Conservation (phyloP, 306 rosid genomes). For the Casuarina glauca region DNA sequence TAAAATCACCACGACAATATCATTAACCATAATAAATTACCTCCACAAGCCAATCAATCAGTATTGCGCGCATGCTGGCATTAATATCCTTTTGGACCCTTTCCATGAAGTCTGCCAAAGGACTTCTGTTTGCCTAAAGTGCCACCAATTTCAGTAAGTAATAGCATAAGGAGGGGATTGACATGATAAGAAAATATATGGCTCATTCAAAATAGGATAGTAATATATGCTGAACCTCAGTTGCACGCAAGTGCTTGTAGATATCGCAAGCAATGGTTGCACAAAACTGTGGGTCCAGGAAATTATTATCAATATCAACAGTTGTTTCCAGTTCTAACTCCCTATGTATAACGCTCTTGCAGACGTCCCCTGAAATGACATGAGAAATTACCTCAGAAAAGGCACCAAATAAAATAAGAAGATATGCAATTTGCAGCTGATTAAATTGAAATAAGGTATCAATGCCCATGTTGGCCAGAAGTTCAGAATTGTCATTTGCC, state of each 20-base stretch:
- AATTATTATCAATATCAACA: conserved; percentile 41
- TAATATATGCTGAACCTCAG: conserved; percentile 46
- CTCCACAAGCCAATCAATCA: conserved; percentile 98
- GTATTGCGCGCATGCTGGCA: conserved; percentile 81
- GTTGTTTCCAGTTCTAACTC: conserved; percentile 32
- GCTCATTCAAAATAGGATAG: conserved; percentile 30
- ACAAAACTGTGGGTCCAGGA: conserved; percentile 47
- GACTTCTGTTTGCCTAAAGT: conserved; percentile 77
- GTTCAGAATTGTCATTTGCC: background rate
- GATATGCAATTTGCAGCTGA: background rate
- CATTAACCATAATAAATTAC: conserved; percentile 22
- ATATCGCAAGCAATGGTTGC: conserved; percentile 49
- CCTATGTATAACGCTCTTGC: conserved; percentile 8
- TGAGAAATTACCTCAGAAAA: background rate
- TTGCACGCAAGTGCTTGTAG: conserved; percentile 47
- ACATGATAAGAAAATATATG: conserved; percentile 11
- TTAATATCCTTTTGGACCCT: conserved; percentile 77
- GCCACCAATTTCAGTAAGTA: conserved; percentile 21
- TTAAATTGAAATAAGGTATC: background rate
- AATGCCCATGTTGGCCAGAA: conserved; percentile 15
- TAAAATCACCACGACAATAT: conserved; percentile 10
- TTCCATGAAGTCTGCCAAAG: conserved; percentile 80
- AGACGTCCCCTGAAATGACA: conserved; percentile 37
- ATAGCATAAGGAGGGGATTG: background rate
- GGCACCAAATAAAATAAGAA: background rate